Base-by-base conservation (phyloP, 2,329 filamentous ascomycete genomes). In the Plectosphaerella plurivora region DNA sequence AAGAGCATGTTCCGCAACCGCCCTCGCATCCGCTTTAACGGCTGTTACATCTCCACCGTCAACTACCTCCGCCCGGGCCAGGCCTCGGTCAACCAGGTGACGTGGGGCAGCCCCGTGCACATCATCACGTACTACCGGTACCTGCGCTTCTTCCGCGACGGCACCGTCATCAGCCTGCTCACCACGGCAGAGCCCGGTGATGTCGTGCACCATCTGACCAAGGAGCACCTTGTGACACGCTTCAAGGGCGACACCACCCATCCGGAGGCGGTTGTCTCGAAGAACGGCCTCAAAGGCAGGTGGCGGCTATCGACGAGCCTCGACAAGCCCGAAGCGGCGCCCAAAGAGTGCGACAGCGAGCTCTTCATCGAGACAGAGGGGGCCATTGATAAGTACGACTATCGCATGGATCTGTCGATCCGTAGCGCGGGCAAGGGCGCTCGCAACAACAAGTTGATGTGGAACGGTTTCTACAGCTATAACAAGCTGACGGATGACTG, bases 41-140 rank as follows among this genome's bases (percentile, higher is more conserved):
- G 94, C 24, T 88, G 91, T 70, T 99, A 99, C 73, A 97, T 99
- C 69, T 90, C 86, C 68, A 97, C 93, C 0, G 91, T 96, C 54
- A 97, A 97, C 73, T 99, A 99, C 71, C 84, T 90, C 48, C 88
- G 94, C 22, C 76, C 90, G 0, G 94, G 94, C 33, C 88, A 88
- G 54, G 79, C 86, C 11, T 86, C 84, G 3, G 79, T 82, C 18
- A 87, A 85, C 57, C 85, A 84, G 51, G 73, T 87, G 16, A 87
- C 88, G 1, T 96, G 92, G 90, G 75, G 76, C 62, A 87, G 82
- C 22, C 92, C 92, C 9, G 87, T 97, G 36, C 91, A 96, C 66
- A 95, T 97, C 53, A 91, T 99, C 47, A 99, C 94, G 1, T 99
- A 97, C 73, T 99, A 96, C 73, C 90, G 94, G 53, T 99, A 97